A percentile compares a stretch with the other conserved stretches of the same genome.
Evolutionary conservation across 495 filamentous ascomycete species (phyloP).

Genomic region (Trichoderma virens): DNA sequence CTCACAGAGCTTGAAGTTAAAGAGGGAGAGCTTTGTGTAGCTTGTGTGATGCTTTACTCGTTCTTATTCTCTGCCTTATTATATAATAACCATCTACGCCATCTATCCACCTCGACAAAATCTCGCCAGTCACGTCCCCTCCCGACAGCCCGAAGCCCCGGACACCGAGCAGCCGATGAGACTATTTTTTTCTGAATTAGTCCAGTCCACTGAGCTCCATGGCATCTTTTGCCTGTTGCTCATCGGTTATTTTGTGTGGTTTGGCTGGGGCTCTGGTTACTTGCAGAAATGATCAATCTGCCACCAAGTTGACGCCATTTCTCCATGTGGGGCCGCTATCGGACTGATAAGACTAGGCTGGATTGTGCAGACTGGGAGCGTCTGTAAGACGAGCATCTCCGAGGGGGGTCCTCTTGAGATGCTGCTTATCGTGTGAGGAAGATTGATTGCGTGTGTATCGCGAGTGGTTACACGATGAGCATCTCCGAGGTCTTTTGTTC

Average conservation of each 20-base stretch:
- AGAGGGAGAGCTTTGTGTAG: too few species aligned
- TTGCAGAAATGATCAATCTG: background rate
- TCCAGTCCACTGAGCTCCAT: background rate
- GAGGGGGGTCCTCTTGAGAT: too few species aligned
- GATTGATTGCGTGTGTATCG: too few species aligned
- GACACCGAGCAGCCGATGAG: background rate
- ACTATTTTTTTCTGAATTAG: background rate
- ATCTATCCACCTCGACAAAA: background rate
- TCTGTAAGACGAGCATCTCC: too few species aligned
- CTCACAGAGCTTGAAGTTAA: too few species aligned
- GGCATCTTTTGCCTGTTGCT: background rate
- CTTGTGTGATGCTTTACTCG: too few species aligned
- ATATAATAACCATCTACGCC: too few species aligned
- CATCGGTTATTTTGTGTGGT: background rate
- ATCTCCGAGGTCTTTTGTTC: too few species aligned
- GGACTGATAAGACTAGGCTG: background rate
- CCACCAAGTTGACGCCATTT: constrained; percentile 7
- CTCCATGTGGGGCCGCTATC: background rate
- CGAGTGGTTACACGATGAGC: too few species aligned
- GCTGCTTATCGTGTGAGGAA: too few species aligned
- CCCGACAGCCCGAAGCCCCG: background rate
- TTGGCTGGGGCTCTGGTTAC: background rate
- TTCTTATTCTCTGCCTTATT: too few species aligned
- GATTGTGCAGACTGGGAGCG: background rate
- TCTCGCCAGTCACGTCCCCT: background rate